Evolutionary conservation across 2,329 filamentous ascomycete genomes (phyloP).

Genomic region (Akanthomyces muscarius): DNA sequence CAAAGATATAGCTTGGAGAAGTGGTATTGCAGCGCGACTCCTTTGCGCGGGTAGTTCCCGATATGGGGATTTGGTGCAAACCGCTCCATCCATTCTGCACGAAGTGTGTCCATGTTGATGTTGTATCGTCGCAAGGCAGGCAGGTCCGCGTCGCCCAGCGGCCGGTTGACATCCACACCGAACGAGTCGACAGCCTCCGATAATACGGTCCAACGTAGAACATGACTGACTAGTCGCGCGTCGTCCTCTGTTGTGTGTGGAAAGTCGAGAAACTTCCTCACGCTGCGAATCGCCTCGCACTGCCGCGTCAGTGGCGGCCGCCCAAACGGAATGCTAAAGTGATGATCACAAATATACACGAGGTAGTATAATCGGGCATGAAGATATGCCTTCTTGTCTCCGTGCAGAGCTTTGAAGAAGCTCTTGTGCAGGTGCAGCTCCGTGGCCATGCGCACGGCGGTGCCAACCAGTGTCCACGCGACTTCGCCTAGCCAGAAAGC

Average conservation of each 20-base stretch:
- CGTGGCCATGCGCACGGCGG: conserved; percentile 54
- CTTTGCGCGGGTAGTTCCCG: conserved; percentile 19
- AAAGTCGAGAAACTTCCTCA: conserved; percentile 26
- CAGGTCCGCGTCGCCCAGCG: conserved; percentile 16
- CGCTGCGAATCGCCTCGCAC: conserved; percentile 22
- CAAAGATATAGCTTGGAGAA: conserved; percentile 19
- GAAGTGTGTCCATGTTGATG: conserved; percentile 19
- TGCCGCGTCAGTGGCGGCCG: conserved; percentile 28
- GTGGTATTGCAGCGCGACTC: conserved; percentile 19
- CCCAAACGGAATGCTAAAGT: conserved; percentile 32
- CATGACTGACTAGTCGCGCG: conserved; percentile 22
- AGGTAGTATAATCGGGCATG: conserved; percentile 56
- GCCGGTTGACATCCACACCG: conserved; percentile 16
- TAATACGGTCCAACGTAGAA: conserved; percentile 19
- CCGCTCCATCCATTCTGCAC: conserved; percentile 14
- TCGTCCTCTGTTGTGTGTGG: conserved; percentile 24
- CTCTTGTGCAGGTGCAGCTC: conserved; percentile 53
- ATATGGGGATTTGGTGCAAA: conserved; percentile 16
- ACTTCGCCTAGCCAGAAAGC: conserved; percentile 61
- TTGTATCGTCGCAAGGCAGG: conserved; percentile 17
- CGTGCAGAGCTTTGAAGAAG: conserved; percentile 44
- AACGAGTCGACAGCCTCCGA: conserved; percentile 18
- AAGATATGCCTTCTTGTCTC: conserved; percentile 46
- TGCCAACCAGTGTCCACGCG: conserved; percentile 57
- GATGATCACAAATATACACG: conserved; percentile 31